These are phyloP conservation scores for Aspergillus bridgeri DNA, from an alignment of 495 filamentous ascomycete species.

Conservation along the genomic window DNA sequence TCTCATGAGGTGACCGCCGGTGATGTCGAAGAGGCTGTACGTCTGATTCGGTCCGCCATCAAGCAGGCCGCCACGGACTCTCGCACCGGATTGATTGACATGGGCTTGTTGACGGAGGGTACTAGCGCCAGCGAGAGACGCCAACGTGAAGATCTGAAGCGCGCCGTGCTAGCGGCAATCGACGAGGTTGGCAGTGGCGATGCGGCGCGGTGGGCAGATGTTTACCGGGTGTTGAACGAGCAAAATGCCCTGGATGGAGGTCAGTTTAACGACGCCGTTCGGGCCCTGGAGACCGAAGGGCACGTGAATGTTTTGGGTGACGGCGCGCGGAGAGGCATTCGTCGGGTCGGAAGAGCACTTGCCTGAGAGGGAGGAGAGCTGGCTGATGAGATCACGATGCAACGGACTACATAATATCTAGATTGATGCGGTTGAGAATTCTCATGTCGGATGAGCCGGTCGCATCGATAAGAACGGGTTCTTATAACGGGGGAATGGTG, in stretches of 20 bases:
- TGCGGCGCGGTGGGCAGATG: constrained; percentile 70
- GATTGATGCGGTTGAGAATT: neutral
- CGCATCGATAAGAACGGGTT: constrained; percentile 4
- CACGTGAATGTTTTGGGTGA: constrained; percentile 77
- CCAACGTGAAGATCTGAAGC: constrained; percentile 79
- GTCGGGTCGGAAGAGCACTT: constrained; percentile 62
- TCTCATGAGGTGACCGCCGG: constrained; percentile 67
- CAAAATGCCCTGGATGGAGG: constrained; percentile 69
- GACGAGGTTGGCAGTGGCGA: constrained; percentile 67
- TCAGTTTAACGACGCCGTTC: constrained; percentile 80
- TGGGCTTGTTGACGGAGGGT: constrained; percentile 90
- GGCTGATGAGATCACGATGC: constrained; percentile 24
- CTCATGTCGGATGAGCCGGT: neutral
- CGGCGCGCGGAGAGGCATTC: constrained; percentile 75
- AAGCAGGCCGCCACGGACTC: constrained; percentile 95
- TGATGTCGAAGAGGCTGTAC: constrained; percentile 88
- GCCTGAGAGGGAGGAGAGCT: constrained; percentile 1
- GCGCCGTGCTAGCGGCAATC: constrained; percentile 64
- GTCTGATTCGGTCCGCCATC: constrained; percentile 88
- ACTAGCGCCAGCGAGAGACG: constrained; percentile 79
- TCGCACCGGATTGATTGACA: constrained; percentile 90
- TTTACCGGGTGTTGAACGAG: constrained; percentile 70
- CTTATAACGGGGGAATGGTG: constrained; percentile 1
- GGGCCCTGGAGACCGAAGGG: constrained; percentile 80
- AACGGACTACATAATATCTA: constrained; percentile 20